Percentiles rank a stretch among this genome's conserved stretches.
phyloP scores from a whole-genome alignment of 305 asterid genomes.

The Rubia peregrina region DNA sequence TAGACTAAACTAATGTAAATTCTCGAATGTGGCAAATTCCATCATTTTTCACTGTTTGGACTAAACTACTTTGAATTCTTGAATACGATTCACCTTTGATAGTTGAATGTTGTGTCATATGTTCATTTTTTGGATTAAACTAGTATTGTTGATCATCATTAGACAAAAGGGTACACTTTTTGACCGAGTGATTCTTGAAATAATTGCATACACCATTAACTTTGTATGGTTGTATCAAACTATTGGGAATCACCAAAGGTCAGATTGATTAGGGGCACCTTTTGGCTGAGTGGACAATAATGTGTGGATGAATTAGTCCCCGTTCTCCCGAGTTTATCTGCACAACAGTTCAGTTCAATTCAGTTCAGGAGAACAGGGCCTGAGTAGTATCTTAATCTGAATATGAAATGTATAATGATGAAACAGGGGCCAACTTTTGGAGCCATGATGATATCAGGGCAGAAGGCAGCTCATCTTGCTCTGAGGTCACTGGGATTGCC shows the following conservation, averaged over 20 bases:
- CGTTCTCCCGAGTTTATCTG: too few relatives aligned
- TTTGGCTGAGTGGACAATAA: neutral
- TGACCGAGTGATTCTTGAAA: too few relatives aligned
- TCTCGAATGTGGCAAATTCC: neutral
- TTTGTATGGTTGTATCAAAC: too few relatives aligned
- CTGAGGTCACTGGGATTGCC: constrained; percentile 33
- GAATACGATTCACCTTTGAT: neutral
- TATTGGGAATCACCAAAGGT: neutral
- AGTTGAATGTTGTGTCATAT: neutral
- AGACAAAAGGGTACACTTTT: neutral
- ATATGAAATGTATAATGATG: neutral
- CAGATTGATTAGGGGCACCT: neutral
- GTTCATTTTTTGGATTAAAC: neutral
- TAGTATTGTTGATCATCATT: too few relatives aligned
- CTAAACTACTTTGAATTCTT: neutral
- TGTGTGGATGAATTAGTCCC: neutral
- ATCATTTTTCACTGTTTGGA: neutral
- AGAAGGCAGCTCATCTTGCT: constrained; percentile 53
- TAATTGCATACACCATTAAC: too few relatives aligned
- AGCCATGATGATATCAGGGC: constrained; percentile 57
- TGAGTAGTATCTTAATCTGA: neutral
- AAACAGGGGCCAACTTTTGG: constrained; percentile 50
- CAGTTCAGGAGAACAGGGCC: too few relatives aligned
- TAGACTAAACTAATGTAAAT: neutral
- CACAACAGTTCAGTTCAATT: too few relatives aligned